Evolutionary conservation across 2,329 filamentous ascomycete genomes (phyloP).

Genomic region (Harringtonia lauricola): DNA sequence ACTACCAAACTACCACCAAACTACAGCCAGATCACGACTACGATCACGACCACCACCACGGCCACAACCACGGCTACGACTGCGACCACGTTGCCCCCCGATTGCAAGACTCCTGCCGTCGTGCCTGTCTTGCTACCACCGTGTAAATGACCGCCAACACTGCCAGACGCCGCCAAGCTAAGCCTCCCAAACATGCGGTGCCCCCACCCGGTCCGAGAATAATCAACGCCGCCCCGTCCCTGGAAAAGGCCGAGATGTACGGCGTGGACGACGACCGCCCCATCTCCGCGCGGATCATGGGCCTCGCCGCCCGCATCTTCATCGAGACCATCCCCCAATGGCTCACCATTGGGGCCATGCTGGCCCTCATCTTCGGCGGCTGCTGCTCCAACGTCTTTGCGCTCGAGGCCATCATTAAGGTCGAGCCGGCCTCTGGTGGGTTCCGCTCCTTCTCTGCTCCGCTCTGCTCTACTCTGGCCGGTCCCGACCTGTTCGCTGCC

Average conservation of each 20-base stretch:
- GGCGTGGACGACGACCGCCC: slow-evolving; percentile 41
- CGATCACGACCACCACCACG: too few species aligned
- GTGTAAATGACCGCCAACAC: slow-evolving; percentile 30
- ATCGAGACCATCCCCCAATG: slow-evolving; percentile 51
- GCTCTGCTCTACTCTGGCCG: slow-evolving; percentile 1
- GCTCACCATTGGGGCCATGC: slow-evolving; percentile 56
- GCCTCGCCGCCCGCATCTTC: slow-evolving; percentile 39
- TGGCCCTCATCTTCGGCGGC: slow-evolving; percentile 84
- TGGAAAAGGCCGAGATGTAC: slow-evolving; percentile 44
- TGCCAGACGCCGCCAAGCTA: slow-evolving; percentile 32
- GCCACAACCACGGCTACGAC: neutral
- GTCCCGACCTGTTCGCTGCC: too few species aligned
- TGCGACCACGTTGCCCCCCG: too few species aligned
- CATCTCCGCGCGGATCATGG: slow-evolving; percentile 37
- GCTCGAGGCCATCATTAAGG: slow-evolving; percentile 89
- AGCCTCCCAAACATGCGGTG: slow-evolving; percentile 27
- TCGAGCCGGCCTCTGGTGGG: slow-evolving; percentile 72
- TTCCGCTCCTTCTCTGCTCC: neutral
- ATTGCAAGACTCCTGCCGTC: neutral
- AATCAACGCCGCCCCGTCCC: slow-evolving; percentile 41
- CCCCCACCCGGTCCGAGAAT: slow-evolving; percentile 32
- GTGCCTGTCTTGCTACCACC: slow-evolving; percentile 8
- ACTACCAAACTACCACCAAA: too few species aligned
- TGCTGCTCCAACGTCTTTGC: slow-evolving; percentile 66
- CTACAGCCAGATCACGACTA: too few species aligned